Percentiles rank a stretch among this genome's conserved stretches.
phyloP scores from a whole-genome alignment of 2,329 filamentous ascomycete species.

The Curvularia verruculosa region DNA sequence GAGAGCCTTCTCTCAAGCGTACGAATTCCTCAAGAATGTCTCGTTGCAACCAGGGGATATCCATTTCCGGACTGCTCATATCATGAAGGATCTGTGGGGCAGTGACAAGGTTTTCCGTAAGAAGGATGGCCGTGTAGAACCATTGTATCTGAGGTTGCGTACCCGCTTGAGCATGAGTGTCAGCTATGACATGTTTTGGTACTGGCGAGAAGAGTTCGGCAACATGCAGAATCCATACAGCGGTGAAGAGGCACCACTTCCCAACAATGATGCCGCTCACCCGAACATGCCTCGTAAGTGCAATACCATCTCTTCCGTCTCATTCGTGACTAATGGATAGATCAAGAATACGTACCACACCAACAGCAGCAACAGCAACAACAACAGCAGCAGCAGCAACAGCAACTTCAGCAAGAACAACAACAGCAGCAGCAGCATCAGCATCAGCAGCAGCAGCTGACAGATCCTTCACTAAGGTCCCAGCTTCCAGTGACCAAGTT shows the following conservation, averaged over 20 bases:
- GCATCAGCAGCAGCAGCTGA: constrained; percentile 17
- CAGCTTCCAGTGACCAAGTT: constrained; percentile 35
- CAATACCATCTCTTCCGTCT: neutral
- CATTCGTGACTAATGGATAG: constrained; percentile 15
- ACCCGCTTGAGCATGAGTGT: constrained; percentile 48
- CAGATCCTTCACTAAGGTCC: constrained; percentile 22
- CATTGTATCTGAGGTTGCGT: constrained; percentile 39
- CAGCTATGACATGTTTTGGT: constrained; percentile 50
- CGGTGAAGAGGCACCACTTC: constrained; percentile 33
- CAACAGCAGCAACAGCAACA: constrained; percentile 21
- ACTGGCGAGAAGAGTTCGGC: constrained; percentile 48
- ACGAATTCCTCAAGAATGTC: constrained; percentile 41
- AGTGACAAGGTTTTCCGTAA: constrained; percentile 43
- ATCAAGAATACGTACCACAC: constrained; percentile 25
- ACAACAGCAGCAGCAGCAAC: neutral
- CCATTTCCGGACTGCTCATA: constrained; percentile 35
- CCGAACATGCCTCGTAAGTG: constrained; percentile 41
- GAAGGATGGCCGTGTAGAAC: constrained; percentile 42
- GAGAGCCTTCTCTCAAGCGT: constrained; percentile 40
- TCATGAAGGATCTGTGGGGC: constrained; percentile 45
- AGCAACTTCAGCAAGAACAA: constrained; percentile 7
- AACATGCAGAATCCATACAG: constrained; percentile 47
- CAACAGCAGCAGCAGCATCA: constrained; percentile 12
- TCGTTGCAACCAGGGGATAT: constrained; percentile 45
- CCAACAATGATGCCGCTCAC: constrained; percentile 30